These are phyloP conservation scores for Curvularia lunata DNA, from an alignment of 2,329 filamentous ascomycete genomes.

Conservation along the genomic window DNA sequence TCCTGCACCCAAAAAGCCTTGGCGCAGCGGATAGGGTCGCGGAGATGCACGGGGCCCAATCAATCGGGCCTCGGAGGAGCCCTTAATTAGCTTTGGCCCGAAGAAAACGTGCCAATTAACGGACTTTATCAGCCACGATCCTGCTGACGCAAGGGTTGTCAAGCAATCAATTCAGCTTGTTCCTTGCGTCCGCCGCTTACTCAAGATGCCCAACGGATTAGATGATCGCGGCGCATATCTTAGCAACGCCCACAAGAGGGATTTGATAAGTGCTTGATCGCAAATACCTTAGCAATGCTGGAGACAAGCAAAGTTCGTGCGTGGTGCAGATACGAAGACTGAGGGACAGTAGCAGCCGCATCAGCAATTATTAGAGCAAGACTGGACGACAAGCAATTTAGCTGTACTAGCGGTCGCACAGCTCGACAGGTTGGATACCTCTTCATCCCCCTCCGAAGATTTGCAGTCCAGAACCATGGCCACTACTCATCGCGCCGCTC, in stretches of 20 bases:
- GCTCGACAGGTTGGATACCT: not conserved
- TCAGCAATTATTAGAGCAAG: not conserved
- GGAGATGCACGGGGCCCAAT: slow-evolving; percentile 1
- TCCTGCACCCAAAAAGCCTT: slow-evolving; percentile 8
- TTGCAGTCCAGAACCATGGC: slow-evolving; percentile 14
- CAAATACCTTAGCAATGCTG: slow-evolving; percentile 19
- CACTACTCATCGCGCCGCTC: slow-evolving; percentile 21
- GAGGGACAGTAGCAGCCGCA: not conserved
- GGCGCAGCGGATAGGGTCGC: not conserved
- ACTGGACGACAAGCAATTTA: not conserved
- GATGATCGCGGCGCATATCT: slow-evolving; percentile 10
- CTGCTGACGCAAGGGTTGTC: slow-evolving; percentile 38
- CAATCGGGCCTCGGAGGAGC: slow-evolving; percentile 1
- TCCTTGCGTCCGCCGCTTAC: slow-evolving; percentile 25
- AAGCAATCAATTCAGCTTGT: slow-evolving; percentile 6
- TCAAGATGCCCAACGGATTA: slow-evolving; percentile 27
- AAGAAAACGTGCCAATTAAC: slow-evolving; percentile 32
- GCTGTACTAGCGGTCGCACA: not conserved
- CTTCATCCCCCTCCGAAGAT: not conserved
- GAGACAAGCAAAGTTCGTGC: not conserved
- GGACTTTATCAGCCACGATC: slow-evolving; percentile 19
- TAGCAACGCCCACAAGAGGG: slow-evolving; percentile 3
- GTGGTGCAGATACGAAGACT: too few species aligned
- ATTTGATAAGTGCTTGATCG: slow-evolving; percentile 9
- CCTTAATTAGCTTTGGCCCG: slow-evolving; percentile 32